These are phyloP conservation scores for Pouteria glomerata DNA, from an alignment of 148 eudicot genomes.

Conservation along the genomic window DNA sequence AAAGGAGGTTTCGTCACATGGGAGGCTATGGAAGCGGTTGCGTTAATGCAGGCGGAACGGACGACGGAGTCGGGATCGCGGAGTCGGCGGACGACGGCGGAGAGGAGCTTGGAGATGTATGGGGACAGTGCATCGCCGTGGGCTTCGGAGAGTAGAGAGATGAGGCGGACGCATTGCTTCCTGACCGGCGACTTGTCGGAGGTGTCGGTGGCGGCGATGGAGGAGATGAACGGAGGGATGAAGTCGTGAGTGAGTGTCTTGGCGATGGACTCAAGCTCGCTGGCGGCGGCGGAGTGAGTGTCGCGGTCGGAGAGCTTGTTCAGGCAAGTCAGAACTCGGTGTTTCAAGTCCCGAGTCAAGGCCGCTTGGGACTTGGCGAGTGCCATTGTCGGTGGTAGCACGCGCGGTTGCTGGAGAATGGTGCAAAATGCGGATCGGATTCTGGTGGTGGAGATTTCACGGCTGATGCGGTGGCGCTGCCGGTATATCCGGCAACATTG, in stretches of 20 bases:
- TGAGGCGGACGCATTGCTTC: conserved; percentile 51
- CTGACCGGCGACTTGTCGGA: conserved; percentile 67
- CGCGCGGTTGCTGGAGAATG: too few relatives aligned
- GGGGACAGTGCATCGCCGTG: conserved; percentile 53
- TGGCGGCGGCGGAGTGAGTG: conserved; percentile 67
- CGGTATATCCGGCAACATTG: conserved; percentile 27
- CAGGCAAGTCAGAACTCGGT: conserved; percentile 71
- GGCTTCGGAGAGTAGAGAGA: conserved; percentile 45
- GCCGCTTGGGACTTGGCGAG: conserved; percentile 11
- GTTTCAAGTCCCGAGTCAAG: conserved; percentile 64
- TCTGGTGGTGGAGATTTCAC: conserved; percentile 6
- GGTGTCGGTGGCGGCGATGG: conserved; percentile 77
- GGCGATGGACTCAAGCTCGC: conserved; percentile 69
- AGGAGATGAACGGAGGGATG: conserved; percentile 57
- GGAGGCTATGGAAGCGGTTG: conserved; percentile 37
- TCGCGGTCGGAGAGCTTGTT: conserved; percentile 85
- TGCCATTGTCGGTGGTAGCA: conserved; percentile 3
- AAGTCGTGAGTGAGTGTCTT: conserved; percentile 42
- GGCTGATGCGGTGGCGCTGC: conserved; percentile 19
- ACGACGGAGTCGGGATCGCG: conserved; percentile 73
- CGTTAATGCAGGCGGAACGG: conserved; percentile 45
- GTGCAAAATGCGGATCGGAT: background rate
- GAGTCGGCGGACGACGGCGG: conserved; percentile 63
- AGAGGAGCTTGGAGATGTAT: conserved; percentile 58
- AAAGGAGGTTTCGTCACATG: conserved; percentile 46